Evolutionary conservation across 164 flowering plant species (phyloP).

Genomic region (Euptelea pleiosperma): DNA sequence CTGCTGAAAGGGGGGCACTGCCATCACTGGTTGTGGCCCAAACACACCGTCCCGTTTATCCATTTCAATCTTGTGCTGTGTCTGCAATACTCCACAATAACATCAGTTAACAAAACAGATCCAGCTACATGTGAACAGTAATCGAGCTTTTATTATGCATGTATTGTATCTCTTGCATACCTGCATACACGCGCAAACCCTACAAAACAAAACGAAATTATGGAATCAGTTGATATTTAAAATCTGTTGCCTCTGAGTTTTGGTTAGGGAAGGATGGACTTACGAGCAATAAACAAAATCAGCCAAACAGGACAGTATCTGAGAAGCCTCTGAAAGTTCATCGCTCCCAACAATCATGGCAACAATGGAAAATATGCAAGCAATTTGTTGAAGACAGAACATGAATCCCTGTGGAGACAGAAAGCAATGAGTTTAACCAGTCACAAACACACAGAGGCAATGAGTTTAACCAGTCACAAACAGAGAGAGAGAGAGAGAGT

Average conservation of each 20-base stretch:
- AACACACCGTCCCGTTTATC: conserved; percentile 58
- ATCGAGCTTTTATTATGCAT: background rate
- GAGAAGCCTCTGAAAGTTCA: conserved; percentile 44
- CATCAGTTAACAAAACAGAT: background rate
- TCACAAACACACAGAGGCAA: background rate
- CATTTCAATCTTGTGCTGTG: conserved; percentile 70
- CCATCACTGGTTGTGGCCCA: conserved; percentile 42
- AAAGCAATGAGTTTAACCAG: background rate
- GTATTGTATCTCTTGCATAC: conserved; percentile 15
- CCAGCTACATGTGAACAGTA: background rate
- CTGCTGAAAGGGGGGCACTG: conserved; percentile 52
- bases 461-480: conserved; percentile 2
- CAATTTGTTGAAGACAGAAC: conserved; percentile 71
- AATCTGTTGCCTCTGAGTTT: background rate
- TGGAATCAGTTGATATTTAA: background rate
- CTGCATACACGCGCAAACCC: conserved; percentile 79
- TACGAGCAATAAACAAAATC: conserved; percentile 57
- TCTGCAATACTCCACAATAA: conserved; percentile 32
- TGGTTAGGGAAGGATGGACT: conserved; percentile 12
- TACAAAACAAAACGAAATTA: conserved; percentile 22
- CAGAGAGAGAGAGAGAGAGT: conserved; percentile 34
- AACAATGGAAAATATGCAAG: conserved; percentile 53
- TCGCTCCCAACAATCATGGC: conserved; percentile 49
- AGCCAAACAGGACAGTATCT: conserved; percentile 39
- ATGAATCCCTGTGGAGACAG: conserved; percentile 61